Base-by-base conservation (phyloP, 2,329 filamentous ascomycete species). In the Rhynchosporium agropyri region DNA sequence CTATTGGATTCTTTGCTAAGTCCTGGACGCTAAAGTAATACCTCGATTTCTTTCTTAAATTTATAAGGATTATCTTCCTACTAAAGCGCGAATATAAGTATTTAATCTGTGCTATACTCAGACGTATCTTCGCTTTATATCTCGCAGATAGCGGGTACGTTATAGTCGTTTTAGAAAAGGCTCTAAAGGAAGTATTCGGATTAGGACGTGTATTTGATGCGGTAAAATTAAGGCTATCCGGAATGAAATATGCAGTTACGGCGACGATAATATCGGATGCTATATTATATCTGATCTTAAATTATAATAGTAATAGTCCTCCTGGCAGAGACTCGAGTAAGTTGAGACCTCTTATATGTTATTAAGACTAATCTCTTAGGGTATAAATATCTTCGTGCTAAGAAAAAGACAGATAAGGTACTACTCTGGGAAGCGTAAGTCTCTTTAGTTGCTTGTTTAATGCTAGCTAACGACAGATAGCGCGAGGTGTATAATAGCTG, bases 341-440 rank as follows among this genome's bases (percentile, higher is more conserved):
- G 64, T 62, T 54, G 60, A 60, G 28, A 58, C 38, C 38, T 65
- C 58, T 55, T 42, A 61, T 40, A 36, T 29, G 29, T 50, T 36
- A 49, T 53, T 26, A 38, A 53, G 43, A 65, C 66, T 50, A 63
- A 66, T 33, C 49, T 60, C 13, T 45, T 59, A 70, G 66, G 64
- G 10, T 71, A 68, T 63, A 65, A 69, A 62, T 56, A 66, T 48
- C 54, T 70, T 61, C 63, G 63, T 56, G 61, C 60, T 1, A 48
- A 31, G 15, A 46, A 65, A 20, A 45, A 57, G 28, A 51, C 51
- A n/a, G 63, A 67, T 43, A 64, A 70, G 49, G 57, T 66, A 29
- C 57, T 64, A 29, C 50, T 69, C 38, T 72, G 63, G 68, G 68
- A 71, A 65, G 67, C 65, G 67, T 72, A 62, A 58, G 68, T 67